phyloP scores from a whole-genome alignment of 768 basidiomycete species.

The Tulasnella sp. region DNA sequence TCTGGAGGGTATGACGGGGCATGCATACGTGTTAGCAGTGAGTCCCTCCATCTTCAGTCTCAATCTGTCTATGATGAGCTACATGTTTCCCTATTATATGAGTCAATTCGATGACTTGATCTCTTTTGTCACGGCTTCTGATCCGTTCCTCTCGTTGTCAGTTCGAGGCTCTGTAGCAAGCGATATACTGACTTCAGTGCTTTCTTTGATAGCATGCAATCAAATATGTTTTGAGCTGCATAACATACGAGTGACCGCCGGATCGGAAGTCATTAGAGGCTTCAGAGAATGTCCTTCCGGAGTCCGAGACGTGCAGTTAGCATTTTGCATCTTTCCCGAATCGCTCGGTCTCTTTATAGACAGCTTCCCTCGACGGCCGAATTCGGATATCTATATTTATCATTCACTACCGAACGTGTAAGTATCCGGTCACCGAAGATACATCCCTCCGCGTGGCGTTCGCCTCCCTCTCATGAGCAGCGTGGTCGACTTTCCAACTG shows the following conservation, averaged over 20 bases:
- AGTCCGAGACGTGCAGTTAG: too few relatives aligned
- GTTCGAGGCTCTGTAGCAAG: too few relatives aligned
- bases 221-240: too few relatives aligned
- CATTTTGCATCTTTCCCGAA: too few relatives aligned
- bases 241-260: too few relatives aligned
- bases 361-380: too few relatives aligned
- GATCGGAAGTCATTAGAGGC: too few relatives aligned
- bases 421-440: background rate
- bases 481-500: background rate
- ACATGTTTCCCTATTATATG: background rate
- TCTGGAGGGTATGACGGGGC: background rate
- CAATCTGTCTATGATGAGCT: background rate
- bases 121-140: background rate
- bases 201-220: too few relatives aligned
- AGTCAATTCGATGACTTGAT: background rate
- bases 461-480: background rate
- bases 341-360: too few relatives aligned
- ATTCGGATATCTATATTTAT: too few relatives aligned
- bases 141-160: background rate
- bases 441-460: background rate
- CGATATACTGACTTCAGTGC: too few relatives aligned
- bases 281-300: too few relatives aligned
- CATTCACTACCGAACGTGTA: background rate
- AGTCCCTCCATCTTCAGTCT: background rate
- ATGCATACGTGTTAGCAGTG: background rate